phyloP scores from a whole-genome alignment of 495 filamentous ascomycete species.

The Penicillium lividum region DNA sequence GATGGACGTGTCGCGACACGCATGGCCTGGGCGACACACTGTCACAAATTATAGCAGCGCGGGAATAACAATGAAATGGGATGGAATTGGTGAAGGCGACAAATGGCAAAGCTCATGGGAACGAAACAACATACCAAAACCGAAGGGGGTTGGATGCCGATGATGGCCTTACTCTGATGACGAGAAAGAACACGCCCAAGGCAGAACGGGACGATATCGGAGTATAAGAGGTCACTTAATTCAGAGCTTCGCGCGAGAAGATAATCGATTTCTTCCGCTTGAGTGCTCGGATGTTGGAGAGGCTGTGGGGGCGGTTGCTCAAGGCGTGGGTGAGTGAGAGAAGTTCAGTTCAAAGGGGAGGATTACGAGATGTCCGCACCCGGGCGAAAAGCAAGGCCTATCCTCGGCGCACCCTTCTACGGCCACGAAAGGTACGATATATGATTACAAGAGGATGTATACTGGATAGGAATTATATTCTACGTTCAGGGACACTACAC shows the following conservation, averaged over 20 bases:
- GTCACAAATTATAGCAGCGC: slow-evolving; percentile 5
- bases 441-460: not conserved
- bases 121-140: slow-evolving; percentile 26
- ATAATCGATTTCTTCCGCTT: not conserved
- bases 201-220: slow-evolving; percentile 5
- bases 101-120: slow-evolving; percentile 8
- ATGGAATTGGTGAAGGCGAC: slow-evolving; percentile 2
- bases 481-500: not conserved
- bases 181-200: not conserved
- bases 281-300: slow-evolving; percentile 5
- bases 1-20: slow-evolving; percentile 29
- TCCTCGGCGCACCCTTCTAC: slow-evolving; percentile 13
- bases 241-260: not conserved
- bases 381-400: slow-evolving; percentile 17
- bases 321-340: slow-evolving; percentile 20
- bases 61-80: not conserved
- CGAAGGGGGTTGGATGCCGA: slow-evolving; percentile 21
- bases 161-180: slow-evolving; percentile 15
- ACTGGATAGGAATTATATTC: not conserved
- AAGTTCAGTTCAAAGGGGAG: slow-evolving; percentile 23
- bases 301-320: slow-evolving; percentile 14
- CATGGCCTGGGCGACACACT: slow-evolving; percentile 13
- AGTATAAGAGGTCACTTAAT: not conserved
- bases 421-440: slow-evolving; percentile 4
- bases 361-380: slow-evolving; percentile 30